Conservation (phyloP, 805 yeast genomes). For the Candida pseudofarinosa region DNA sequence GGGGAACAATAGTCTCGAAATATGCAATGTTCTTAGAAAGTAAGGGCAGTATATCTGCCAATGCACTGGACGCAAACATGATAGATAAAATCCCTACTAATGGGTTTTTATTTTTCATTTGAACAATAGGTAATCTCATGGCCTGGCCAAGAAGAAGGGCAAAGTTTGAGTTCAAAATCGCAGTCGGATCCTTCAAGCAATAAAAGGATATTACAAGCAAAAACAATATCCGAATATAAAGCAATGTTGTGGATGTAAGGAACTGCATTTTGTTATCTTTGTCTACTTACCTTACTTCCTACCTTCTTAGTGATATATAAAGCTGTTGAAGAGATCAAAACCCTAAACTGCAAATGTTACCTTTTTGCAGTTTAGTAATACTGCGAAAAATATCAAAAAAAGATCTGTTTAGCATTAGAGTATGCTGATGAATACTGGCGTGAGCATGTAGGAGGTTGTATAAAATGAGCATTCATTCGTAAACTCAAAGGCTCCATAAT, state of each 20-base stretch:
- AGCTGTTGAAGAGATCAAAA: no score
- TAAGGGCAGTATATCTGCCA: slow-evolving; percentile 59
- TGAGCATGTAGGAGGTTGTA: no score
- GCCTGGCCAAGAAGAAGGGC: slow-evolving; percentile 55
- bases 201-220: slow-evolving; percentile 43
- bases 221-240: slow-evolving; percentile 45
- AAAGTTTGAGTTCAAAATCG: slow-evolving; percentile 42
- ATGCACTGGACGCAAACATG: slow-evolving; percentile 39
- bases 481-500: no score
- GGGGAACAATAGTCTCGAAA: slow-evolving; percentile 60
- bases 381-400: not conserved
- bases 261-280: slow-evolving; percentile 44
- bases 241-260: slow-evolving; percentile 45
- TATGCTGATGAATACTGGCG: not conserved
- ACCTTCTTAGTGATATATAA: no score
- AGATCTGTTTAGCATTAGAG: not conserved
- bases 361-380: not conserved
- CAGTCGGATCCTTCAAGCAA: slow-evolving; percentile 45
- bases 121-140: slow-evolving; percentile 43
- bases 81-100: slow-evolving; percentile 48
- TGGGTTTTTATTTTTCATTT: slow-evolving; percentile 35
- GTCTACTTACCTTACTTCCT: no score
- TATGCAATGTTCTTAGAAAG: slow-evolving; percentile 44
- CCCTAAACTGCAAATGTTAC: no score
- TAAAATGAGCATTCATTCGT: no score